Conservation (phyloP, 192 early-diverging fungal species). For the Allomyces javanicus region DNA sequence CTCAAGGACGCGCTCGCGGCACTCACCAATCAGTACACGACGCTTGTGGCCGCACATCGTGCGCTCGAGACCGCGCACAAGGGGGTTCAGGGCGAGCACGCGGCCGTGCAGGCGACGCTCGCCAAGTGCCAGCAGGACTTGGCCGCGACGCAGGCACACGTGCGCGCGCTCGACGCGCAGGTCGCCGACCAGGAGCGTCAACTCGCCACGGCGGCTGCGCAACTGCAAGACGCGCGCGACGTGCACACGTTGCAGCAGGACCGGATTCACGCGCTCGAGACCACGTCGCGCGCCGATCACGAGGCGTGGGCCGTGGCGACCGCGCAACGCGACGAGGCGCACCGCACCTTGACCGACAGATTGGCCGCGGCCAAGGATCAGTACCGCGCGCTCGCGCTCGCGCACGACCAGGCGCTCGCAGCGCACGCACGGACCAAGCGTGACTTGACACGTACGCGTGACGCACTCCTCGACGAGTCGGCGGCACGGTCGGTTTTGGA, state of each 20-base stretch:
- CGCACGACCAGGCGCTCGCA: not conserved
- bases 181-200: too few species aligned
- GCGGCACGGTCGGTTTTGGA: not conserved
- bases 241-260: too few species aligned
- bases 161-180: not conserved
- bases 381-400: not conserved
- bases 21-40: not conserved
- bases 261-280: too few species aligned
- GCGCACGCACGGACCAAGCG: not conserved
- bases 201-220: too few species aligned
- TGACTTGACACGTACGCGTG: not conserved
- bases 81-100: not conserved
- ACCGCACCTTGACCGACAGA: too few species aligned
- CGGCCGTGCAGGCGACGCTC: not conserved
- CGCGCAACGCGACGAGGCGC: too few species aligned
- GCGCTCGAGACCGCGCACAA: not conserved
- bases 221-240: too few species aligned
- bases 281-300: too few species aligned
- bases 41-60: not conserved
- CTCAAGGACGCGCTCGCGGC: not conserved
- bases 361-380: not conserved
- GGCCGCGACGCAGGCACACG: not conserved
- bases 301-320: too few species aligned
- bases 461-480: not conserved
- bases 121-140: not conserved